Evolutionary conservation across 2,329 filamentous ascomycete species (phyloP).

Genomic region (Trichophyton schoenleinii): DNA sequence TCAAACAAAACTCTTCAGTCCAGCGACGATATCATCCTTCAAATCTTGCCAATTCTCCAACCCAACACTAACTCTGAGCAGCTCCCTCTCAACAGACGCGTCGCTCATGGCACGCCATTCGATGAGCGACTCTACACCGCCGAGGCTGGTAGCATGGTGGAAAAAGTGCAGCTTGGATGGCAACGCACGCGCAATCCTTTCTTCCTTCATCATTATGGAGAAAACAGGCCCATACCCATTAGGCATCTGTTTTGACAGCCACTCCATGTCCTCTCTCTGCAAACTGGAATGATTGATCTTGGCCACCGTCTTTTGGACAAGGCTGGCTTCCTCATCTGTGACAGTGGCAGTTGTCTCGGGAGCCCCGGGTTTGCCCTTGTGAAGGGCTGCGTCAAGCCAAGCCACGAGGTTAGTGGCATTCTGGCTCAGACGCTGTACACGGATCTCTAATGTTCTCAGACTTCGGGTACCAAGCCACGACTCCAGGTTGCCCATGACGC

Average conservation of each 20-base stretch:
- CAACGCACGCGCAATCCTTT: conserved; percentile 51
- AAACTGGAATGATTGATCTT: conserved; percentile 65
- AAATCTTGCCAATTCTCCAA: conserved; percentile 81
- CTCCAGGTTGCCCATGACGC: conserved; percentile 79
- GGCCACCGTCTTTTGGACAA: conserved; percentile 44
- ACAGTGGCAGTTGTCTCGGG: conserved; percentile 18
- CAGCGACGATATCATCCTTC: conserved; percentile 57
- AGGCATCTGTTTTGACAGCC: conserved; percentile 82
- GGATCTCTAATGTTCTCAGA: conserved; percentile 70
- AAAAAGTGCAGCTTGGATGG: conserved; percentile 72
- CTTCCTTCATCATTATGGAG: conserved; percentile 52
- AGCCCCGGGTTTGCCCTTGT: conserved; percentile 16
- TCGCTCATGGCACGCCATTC: conserved; percentile 95
- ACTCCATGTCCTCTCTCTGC: conserved; percentile 55
- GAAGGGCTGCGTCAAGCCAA: conserved; percentile 52
- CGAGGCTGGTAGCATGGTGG: conserved; percentile 87
- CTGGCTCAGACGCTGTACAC: conserved; percentile 62
- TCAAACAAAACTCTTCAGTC: conserved; percentile 44
- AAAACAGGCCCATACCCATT: conserved; percentile 85
- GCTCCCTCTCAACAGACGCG: conserved; percentile 51
- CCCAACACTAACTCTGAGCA: conserved; percentile 74
- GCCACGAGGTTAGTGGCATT: conserved; percentile 57
- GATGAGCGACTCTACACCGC: conserved; percentile 88
- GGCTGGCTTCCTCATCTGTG: conserved; percentile 30
- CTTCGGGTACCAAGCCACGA: conserved; percentile 84